Evolutionary conservation across 2,329 filamentous ascomycete species (phyloP), one percentile per base, ranked within the genome.

Genomic region (Ilyonectria mors-panacis): DNA sequence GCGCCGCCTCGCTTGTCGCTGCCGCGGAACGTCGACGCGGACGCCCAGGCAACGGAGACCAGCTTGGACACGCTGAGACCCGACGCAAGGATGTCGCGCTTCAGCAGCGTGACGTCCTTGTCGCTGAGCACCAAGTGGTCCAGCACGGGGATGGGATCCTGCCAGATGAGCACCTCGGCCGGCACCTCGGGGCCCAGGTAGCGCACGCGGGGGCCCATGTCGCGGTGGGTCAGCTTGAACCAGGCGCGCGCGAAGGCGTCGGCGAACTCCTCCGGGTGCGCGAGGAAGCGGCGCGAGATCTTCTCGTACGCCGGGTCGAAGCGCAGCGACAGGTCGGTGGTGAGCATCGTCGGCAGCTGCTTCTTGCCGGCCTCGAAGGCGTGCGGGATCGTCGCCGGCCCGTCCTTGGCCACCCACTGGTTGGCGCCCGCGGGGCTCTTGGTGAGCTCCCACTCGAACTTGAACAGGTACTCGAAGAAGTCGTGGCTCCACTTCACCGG

Each of bases 171-270:
- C n/a, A 86, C 84, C 84, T 94, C 92, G 63, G 85, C 83, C 63
- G 93, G 92, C 21, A 93, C 84, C 82, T 95, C 93, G 4, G 92
- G 92, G 54, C 93, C 93, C 63, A 94, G 77, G 85, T 92, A 94
- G 78, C 91, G 91, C 33, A 85, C 80, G 62, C 88, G 86, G 59
- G 93, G 93, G 28, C 93, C 93, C 85, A 94, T 88, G 79, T 94
- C 93, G 83, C 93, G 92, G 83, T 95, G 93, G 54, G 92, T 85
- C 53, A 95, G 87, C 88, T 94, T 94, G 88, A 94, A 95, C 93
- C 93, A 95, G 19, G 93, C 93, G 63, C 89, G 89, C 21, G 87
- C 85, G 76, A 94, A 95, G 21, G 87, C 90, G 68, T 94, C 91
- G 63, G 87, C 86, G 44, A 94, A 88, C 84, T 93, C 81, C 37